Percentiles rank a stretch among this genome's conserved stretches.
phyloP scores from a whole-genome alignment of 768 basidiomycete species.

The Mycena capillaripes region DNA sequence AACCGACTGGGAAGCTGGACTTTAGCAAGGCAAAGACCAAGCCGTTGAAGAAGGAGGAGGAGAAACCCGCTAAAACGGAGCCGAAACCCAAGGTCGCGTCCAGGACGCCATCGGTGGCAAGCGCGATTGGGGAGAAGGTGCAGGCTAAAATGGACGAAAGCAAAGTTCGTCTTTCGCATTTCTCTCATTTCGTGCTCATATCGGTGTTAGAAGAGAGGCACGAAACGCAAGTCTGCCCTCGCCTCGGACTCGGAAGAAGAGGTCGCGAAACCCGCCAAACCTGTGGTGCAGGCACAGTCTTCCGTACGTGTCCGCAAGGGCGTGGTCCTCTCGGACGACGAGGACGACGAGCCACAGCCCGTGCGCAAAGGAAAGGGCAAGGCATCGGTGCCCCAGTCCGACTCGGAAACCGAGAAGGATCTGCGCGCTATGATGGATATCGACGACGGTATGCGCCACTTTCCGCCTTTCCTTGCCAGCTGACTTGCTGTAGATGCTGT shows the following conservation, averaged over 20 bases:
- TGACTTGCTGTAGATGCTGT: constrained; percentile 47
- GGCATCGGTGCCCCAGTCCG: constrained; percentile 35
- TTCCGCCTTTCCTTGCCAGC: constrained; percentile 4
- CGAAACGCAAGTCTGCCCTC: constrained; percentile 60
- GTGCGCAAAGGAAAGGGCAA: constrained; percentile 51
- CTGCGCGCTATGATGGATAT: constrained; percentile 80
- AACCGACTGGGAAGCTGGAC: constrained; percentile 66
- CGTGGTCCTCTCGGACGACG: constrained; percentile 73
- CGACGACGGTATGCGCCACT: constrained; percentile 69
- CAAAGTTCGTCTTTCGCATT: constrained; percentile 27
- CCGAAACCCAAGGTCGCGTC: constrained; percentile 36
- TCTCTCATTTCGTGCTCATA: neutral
- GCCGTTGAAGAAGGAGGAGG: constrained; percentile 45
- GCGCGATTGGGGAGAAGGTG: constrained; percentile 31
- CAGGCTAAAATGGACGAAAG: constrained; percentile 36
- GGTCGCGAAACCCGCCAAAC: constrained; percentile 26
- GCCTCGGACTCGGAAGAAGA: constrained; percentile 51
- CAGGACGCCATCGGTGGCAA: constrained; percentile 16
- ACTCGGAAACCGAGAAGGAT: constrained; percentile 61
- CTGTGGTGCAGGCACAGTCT: constrained; percentile 5
- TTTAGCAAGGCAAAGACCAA: constrained; percentile 73
- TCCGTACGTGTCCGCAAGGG: constrained; percentile 59
- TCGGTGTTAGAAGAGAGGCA: constrained; percentile 39
- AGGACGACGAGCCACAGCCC: constrained; percentile 55
- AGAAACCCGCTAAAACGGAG: constrained; percentile 23